A percentile compares a stretch with the other conserved stretches of the same genome.
Evolutionary conservation across 495 filamentous ascomycete species (phyloP).

Genomic region (Aspergillus sclerotiicarbonarius): DNA sequence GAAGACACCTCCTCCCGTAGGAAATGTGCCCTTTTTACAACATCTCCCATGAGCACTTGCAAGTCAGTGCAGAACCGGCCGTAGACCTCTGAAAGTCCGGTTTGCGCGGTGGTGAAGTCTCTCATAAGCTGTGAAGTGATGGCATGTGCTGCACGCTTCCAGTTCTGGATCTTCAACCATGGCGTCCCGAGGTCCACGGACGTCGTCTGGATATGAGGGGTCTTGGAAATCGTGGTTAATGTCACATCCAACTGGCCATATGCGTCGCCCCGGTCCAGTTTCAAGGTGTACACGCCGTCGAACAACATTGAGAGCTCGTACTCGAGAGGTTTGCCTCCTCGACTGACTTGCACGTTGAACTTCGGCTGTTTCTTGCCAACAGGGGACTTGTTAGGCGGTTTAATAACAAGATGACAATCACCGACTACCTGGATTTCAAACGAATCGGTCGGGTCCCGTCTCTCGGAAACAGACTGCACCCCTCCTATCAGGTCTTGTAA

Average conservation of each 20-base stretch:
- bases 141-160: slow-evolving; percentile 49
- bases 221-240: slow-evolving; percentile 51
- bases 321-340: slow-evolving; percentile 40
- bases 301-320: slow-evolving; percentile 53
- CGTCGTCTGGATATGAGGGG: slow-evolving; percentile 51
- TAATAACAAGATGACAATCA: slow-evolving; percentile 59
- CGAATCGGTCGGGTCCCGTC: slow-evolving; percentile 25
- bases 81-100: slow-evolving; percentile 39
- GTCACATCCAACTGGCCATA: slow-evolving; percentile 58
- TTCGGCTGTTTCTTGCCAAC: slow-evolving; percentile 47
- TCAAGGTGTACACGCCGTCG: slow-evolving; percentile 58
- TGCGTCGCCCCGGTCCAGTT: slow-evolving; percentile 56
- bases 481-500: slow-evolving; percentile 22
- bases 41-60: slow-evolving; percentile 48
- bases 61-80: slow-evolving; percentile 50
- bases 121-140: slow-evolving; percentile 42
- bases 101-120: slow-evolving; percentile 45
- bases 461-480: slow-evolving; percentile 15
- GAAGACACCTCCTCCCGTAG: slow-evolving; percentile 33
- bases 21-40: slow-evolving; percentile 41
- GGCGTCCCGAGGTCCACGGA: slow-evolving; percentile 60
- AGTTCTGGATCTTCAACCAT: slow-evolving; percentile 58
- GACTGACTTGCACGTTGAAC: slow-evolving; percentile 52
- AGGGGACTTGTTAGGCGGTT: slow-evolving; percentile 50
- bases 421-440: slow-evolving; percentile 64